Evolutionary conservation across 805 yeast genomes (phyloP).

Genomic region (Saturnispora gosingensis): DNA sequence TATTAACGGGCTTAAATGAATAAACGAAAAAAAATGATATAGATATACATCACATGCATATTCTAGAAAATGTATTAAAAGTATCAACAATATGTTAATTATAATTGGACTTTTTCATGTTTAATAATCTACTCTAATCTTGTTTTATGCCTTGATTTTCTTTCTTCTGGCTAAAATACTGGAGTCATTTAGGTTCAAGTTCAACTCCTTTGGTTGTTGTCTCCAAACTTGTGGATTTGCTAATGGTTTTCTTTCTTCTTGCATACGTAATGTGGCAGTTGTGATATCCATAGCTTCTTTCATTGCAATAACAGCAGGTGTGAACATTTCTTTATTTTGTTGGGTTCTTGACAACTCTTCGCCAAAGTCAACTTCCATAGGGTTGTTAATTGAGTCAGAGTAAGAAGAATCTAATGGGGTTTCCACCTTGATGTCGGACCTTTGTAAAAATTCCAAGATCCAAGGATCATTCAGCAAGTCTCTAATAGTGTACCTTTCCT

Average conservation of each 20-base stretch:
- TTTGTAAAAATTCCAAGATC: conserved; percentile 35
- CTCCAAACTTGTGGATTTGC: neutral
- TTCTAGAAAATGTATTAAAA: neutral
- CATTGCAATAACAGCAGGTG: conserved; percentile 52
- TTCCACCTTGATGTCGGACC: conserved; percentile 17
- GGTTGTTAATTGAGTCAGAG: neutral
- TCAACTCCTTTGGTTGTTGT: conserved; percentile 25
- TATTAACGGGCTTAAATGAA: neutral
- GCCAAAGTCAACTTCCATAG: conserved; percentile 4
- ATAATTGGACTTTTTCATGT: neutral
- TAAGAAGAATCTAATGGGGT: neutral
- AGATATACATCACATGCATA: neutral
- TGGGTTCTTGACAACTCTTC: neutral
- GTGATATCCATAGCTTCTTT: conserved; percentile 53
- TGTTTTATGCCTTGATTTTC: neutral
- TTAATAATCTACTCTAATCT: neutral
- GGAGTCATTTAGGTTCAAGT: conserved; percentile 43
- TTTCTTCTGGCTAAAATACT: conserved; percentile 40
- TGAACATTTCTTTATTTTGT: conserved; percentile 29
- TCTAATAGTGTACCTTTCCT: conserved; percentile 57
- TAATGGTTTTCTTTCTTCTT: conserved; percentile 37
- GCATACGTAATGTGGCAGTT: conserved; percentile 40
- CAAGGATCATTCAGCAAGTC: conserved; percentile 71
- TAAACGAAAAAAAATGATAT: no score
- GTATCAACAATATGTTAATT: neutral